These are phyloP conservation scores for Boletus rufocinnamomeus DNA, from an alignment of 768 basidiomycete genomes.

Conservation along the genomic window DNA sequence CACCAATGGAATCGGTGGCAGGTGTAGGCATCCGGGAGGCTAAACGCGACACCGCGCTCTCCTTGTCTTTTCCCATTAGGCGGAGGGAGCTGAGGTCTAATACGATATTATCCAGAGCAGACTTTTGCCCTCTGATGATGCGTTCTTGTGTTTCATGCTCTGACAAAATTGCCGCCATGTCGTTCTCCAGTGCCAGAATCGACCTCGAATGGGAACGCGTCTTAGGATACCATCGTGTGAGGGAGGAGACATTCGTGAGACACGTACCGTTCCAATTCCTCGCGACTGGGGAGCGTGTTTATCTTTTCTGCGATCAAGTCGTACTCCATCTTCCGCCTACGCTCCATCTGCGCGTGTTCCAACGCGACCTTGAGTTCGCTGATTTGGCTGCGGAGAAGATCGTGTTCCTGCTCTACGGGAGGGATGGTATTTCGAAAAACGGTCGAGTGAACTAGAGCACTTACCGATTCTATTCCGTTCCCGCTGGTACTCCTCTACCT, in stretches of 20 bases:
- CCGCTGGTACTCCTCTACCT: constrained; percentile 81
- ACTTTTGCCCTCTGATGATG: constrained; percentile 66
- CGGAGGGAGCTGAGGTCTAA: constrained; percentile 60
- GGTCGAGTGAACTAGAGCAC: constrained; percentile 24
- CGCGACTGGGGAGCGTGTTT: constrained; percentile 71
- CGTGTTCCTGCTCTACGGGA: constrained; percentile 67
- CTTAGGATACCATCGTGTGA: background rate
- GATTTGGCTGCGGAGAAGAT: constrained; percentile 65
- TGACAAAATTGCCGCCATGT: constrained; percentile 70
- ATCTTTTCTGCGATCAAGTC: constrained; percentile 83
- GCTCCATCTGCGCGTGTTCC: constrained; percentile 76
- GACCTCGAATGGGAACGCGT: constrained; percentile 44
- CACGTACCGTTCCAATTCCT: constrained; percentile 75
- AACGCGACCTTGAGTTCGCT: constrained; percentile 73
- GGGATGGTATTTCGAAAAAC: background rate
- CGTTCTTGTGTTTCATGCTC: constrained; percentile 77
- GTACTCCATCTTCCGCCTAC: constrained; percentile 83
- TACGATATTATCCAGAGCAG: constrained; percentile 66
- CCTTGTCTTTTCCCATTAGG: constrained; percentile 69
- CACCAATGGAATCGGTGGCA: constrained; percentile 40
- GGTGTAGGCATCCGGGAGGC: constrained; percentile 51
- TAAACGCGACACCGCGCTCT: constrained; percentile 42
- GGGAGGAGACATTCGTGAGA: background rate
- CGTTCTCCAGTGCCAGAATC: constrained; percentile 70
- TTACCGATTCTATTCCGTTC: constrained; percentile 73